Evolutionary conservation across 2,329 filamentous ascomycete genomes (phyloP), one percentile per base, ranked within the genome.

Genomic region (Raffaelea albimanens): DNA sequence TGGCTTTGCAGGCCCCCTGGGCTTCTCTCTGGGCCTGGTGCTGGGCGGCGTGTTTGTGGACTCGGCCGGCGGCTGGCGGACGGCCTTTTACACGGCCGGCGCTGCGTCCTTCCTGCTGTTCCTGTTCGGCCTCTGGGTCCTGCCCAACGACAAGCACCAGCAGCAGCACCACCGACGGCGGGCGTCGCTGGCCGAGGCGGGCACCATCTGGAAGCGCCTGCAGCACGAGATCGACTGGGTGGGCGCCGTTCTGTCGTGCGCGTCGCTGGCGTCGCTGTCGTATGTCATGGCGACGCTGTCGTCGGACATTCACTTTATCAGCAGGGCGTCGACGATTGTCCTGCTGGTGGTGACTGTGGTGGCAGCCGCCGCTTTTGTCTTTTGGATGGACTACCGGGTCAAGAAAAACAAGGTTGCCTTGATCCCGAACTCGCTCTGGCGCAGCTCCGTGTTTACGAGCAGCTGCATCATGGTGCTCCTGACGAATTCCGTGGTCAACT

Each of bases 361-460:
- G 3, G 53, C 69, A 2, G 58, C 79, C 3, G 70, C 71, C 0
- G 55, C 61, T 0, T 83, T 83, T 56, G 61, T 73, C 40, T 56
- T 63, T 10, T 83, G 78, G 78, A 69, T 78, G 43, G 65, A 67
- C 11, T 63, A 64, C 3, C 74, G 73, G 43, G 70, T 73, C 43
- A 63, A 60, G 11, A 55, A 59, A 0, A 63, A 65, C 10, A 65
- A 64, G 3, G 71, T 76, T 13, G 76, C 77, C 1, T 58, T 83
- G 8, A 81, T 83, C 20, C 80, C 80, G 0, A 82, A 83, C 57
- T 71, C 69, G 0, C 61, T 83, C 0, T 83, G 80, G 80, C 67
- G 62, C n/a, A 80, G 78, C 40, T 58, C 60, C 0, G 60, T 72
- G 3, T 83, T 83, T 54, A 71, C 74, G 0, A 68, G 63, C 22